These are phyloP conservation scores for Amaranthus hypochondriacus DNA, from an alignment of 148 eudicot species.

Conservation along the genomic window DNA sequence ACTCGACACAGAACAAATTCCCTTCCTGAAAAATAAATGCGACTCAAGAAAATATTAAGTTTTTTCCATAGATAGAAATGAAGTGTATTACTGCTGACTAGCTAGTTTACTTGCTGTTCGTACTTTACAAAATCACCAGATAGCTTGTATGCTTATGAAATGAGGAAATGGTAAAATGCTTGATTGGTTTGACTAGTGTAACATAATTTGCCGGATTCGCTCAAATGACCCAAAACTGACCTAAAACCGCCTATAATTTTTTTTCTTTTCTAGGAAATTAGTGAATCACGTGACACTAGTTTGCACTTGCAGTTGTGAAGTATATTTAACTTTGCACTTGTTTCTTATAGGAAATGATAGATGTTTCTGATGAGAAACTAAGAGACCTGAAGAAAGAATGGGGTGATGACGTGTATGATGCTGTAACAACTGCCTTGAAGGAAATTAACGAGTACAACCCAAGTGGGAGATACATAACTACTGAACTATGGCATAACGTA, in stretches of 20 bases:
- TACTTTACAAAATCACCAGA: neutral
- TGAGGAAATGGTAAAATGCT: neutral
- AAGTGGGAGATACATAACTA: slow-evolving; percentile 47
- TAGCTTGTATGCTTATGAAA: neutral
- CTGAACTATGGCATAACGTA: slow-evolving; percentile 49
- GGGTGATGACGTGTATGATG: slow-evolving; percentile 43
- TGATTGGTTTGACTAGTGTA: neutral
- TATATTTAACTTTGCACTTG: slow-evolving; percentile 9
- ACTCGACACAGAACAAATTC: neutral
- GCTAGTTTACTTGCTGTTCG: neutral
- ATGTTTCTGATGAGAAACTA: slow-evolving; percentile 40
- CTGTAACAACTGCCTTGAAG: slow-evolving; percentile 41
- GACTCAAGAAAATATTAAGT: neutral
- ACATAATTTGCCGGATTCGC: no score
- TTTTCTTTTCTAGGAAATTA: no score
- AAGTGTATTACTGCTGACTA: neutral
- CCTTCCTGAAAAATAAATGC: neutral
- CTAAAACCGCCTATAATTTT: no score
- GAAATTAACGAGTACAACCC: slow-evolving; percentile 63
- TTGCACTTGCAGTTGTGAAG: neutral
- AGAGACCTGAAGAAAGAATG: slow-evolving; percentile 36
- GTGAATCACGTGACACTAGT: neutral
- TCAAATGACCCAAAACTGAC: no score
- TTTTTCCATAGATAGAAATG: neutral
- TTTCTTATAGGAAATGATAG: slow-evolving; percentile 42